Conservation (phyloP, 805 yeast genomes). For the Yamadazyma takamatsuzukensis region DNA sequence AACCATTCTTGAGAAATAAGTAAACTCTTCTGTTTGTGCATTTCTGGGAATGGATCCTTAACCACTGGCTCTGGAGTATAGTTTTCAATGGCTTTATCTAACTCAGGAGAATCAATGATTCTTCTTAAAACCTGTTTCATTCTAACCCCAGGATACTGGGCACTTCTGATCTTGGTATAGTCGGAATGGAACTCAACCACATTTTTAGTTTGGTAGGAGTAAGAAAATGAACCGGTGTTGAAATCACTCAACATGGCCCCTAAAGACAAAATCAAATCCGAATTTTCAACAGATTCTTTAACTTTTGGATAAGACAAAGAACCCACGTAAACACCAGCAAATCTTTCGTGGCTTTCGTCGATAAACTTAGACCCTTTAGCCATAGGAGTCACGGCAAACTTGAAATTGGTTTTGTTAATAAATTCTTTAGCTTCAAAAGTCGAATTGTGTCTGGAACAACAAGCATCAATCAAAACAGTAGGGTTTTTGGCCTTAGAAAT, state of each 20-base stretch:
- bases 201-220: conserved; percentile 70
- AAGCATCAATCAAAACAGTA: conserved; percentile 77
- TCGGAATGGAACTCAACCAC: conserved; percentile 78
- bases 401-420: conserved; percentile 69
- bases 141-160: conserved; percentile 68
- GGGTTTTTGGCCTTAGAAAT: conserved; percentile 63
- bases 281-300: conserved; percentile 11
- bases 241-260: conserved; percentile 85
- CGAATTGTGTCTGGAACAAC: conserved; percentile 76
- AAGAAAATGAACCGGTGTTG: conserved; percentile 86
- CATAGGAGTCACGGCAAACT: conserved; percentile 85
- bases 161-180: conserved; percentile 65
- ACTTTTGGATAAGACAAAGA: conserved; percentile 48
- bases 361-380: conserved; percentile 66
- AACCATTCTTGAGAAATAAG: conserved; percentile 26
- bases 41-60: conserved; percentile 13
- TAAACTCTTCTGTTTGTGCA: conserved; percentile 6
- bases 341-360: conserved; percentile 68
- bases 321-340: conserved; percentile 85
- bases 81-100: conserved; percentile 7
- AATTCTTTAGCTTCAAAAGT: conserved; percentile 59
- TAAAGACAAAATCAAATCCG: conserved; percentile 70
- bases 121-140: conserved; percentile 48
- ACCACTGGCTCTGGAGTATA: conserved; percentile 12
- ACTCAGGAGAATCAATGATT: conserved; percentile 14